A percentile compares a stretch with the other conserved stretches of the same genome.
Conservation (phyloP, 1,139 yeast genomes). For the Yamadazyma triangularis region DNA sequence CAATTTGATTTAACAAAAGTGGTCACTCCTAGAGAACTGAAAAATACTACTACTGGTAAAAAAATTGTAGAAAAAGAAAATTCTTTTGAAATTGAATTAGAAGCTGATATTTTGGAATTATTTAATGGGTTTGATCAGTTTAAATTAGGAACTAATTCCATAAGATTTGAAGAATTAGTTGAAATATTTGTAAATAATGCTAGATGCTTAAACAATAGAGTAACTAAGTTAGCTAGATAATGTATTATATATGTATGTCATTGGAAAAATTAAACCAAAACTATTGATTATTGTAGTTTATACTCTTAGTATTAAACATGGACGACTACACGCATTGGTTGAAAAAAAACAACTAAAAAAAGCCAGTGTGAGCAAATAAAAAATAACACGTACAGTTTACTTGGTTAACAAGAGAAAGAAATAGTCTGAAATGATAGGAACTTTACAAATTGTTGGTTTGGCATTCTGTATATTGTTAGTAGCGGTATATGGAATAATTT, state of each 20-base stretch:
- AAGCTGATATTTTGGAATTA: conserved; percentile 63
- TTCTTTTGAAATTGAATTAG: conserved; percentile 63
- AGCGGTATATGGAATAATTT: conserved; percentile 33
- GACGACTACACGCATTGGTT: too few species aligned
- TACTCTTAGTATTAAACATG: too few species aligned
- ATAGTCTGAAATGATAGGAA: too few species aligned
- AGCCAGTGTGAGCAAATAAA: not conserved
- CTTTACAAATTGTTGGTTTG: not conserved
- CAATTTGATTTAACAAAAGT: conserved; percentile 69
- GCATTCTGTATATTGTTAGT: conserved; percentile 4
- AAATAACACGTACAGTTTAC: not conserved
- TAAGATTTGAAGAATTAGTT: conserved; percentile 64
- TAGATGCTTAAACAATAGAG: conserved; percentile 43
- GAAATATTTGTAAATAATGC: conserved; percentile 74
- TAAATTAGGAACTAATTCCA: conserved; percentile 47
- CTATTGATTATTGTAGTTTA: too few species aligned
- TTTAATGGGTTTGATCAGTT: conserved; percentile 57
- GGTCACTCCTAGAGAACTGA: conserved; percentile 41
- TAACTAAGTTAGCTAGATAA: conserved; percentile 38
- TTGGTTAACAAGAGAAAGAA: too few species aligned
- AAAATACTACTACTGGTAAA: conserved; percentile 36
- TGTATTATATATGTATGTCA: too few species aligned
- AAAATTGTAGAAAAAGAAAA: conserved; percentile 37
- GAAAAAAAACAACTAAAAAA: not conserved
- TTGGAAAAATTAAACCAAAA: too few species aligned